phyloP scores from a whole-genome alignment of 108 stramenopile genomes.

The Cyclostephanos invisitatus region DNA sequence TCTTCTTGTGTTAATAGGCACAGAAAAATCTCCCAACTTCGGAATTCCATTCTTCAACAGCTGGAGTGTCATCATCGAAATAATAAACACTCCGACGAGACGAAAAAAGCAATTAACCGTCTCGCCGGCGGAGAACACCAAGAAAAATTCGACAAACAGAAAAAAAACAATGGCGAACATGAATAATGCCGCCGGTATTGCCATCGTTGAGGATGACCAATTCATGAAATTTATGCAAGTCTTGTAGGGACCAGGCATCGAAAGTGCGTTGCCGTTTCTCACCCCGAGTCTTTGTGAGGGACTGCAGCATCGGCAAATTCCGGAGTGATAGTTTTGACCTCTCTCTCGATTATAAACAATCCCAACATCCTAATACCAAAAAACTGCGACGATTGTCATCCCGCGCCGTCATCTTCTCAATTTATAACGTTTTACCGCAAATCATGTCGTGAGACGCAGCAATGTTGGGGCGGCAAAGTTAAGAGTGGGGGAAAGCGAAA shows the following conservation, averaged over 20 bases:
- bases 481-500: not conserved
- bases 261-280: not conserved
- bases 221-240: conserved; percentile 15
- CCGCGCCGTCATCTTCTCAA: conserved; percentile 8
- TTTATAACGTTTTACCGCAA: conserved; percentile 14
- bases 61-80: too few species aligned
- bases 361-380: conserved; percentile 3
- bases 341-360: not conserved
- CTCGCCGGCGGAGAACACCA: too few species aligned
- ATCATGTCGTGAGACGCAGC: conserved; percentile 5
- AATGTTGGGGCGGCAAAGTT: not conserved
- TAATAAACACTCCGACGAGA: too few species aligned
- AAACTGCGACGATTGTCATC: not conserved
- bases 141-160: not conserved
- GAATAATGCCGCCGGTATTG: not conserved
- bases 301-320: conserved; percentile 1
- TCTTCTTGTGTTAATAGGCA: too few species aligned
- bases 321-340: not conserved
- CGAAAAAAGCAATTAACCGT: too few species aligned
- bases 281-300: not conserved
- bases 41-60: too few species aligned
- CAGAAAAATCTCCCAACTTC: too few species aligned
- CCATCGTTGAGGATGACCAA: conserved; percentile 19
- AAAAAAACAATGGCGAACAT: conserved; percentile 1
- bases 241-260: not conserved